Evolutionary conservation across 495 filamentous ascomycete genomes (phyloP), one percentile per base, ranked within the genome.

Genomic region (Thermothielavioides terrestris): DNA sequence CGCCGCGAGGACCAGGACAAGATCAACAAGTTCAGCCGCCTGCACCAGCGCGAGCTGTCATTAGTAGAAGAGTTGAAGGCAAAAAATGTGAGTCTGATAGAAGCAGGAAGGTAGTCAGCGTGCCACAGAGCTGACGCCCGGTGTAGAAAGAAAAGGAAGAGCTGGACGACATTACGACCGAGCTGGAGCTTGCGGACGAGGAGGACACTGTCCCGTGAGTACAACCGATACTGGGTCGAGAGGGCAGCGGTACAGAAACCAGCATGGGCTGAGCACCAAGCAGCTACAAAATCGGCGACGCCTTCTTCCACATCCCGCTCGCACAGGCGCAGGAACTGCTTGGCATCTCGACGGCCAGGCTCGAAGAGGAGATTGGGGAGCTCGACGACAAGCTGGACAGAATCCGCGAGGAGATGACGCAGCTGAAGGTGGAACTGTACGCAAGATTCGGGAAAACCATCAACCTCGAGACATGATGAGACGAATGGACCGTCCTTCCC

Each of bases 111-210:
- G 1, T 9, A 20, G 1, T 17, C 8, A 7, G 2, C 11, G 15
- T 14, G 23, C 6, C 1, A 18, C 22, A 26, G 12, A 46, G 62
- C 64, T 58, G 45, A 54, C 45, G 6, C 31, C n/a, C 42, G 45
- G 28, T 36, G 43, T 58, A 98, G 94, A 95, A 98, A 72, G 92
- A 97, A 61, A 97, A 96, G 68, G 94, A 97, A 66, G 92, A 96
- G 58, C 78, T 97, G 5, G 89, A 95, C 56, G 92, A 98, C 64
- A 77, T 97, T 39, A 85, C 83, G 5, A 87, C 73, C 27, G 92
- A 98, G 64, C 76, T 98, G 14, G 92, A 97, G 68, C 79, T 98
- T 6, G 89, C 87, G 22, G 92, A 97, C 69, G 94, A 98, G 59
- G 92, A 97, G 50, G 89, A 95, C 23, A 77, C 84, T 51, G 78